Percentiles rank a stretch among this genome's conserved stretches.
Evolutionary conservation across 768 basidiomycete species (phyloP).

Genomic region (Trametes gibbosa): DNA sequence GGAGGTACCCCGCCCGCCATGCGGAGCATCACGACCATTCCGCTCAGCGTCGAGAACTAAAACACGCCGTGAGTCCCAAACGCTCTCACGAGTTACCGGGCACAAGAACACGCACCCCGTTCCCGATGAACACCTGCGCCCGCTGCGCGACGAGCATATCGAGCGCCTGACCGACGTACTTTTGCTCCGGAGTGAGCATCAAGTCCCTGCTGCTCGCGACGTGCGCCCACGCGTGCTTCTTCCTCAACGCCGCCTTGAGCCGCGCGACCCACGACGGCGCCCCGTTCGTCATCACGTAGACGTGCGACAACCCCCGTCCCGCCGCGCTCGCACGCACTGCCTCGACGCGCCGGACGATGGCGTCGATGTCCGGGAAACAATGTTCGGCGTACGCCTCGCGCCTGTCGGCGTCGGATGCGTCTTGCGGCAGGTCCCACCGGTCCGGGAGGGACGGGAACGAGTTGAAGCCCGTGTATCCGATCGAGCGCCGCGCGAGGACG

Average conservation of each 20-base stretch:
- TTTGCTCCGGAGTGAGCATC: conserved; percentile 39
- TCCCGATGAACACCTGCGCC: conserved; percentile 50
- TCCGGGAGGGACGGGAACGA: conserved; percentile 41
- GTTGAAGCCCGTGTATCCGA: conserved; percentile 45
- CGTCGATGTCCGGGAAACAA: conserved; percentile 41
- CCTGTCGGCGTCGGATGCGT: conserved; percentile 23
- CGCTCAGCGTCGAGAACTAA: conserved; percentile 10
- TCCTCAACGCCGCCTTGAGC: conserved; percentile 34
- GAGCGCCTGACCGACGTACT: conserved; percentile 42
- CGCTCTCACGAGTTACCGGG: not conserved
- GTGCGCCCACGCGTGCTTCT: conserved; percentile 35
- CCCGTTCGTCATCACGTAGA: conserved; percentile 52
- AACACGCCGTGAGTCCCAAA: not conserved
- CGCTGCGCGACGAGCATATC: conserved; percentile 49
- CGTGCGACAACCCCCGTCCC: conserved; percentile 28
- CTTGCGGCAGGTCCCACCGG: conserved; percentile 31
- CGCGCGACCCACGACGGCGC: conserved; percentile 37
- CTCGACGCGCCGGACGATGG: conserved; percentile 40
- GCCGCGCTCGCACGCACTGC: conserved; percentile 28
- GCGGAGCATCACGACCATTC: conserved; percentile 8
- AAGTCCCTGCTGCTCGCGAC: conserved; percentile 42
- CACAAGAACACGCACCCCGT: conserved; percentile 39
- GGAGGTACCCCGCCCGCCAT: conserved; percentile 1
- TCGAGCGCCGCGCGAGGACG: conserved; percentile 32
- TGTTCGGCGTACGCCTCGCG: conserved; percentile 34